Conservation (phyloP, 257 asterid species). For the Cinchona pubescens region DNA sequence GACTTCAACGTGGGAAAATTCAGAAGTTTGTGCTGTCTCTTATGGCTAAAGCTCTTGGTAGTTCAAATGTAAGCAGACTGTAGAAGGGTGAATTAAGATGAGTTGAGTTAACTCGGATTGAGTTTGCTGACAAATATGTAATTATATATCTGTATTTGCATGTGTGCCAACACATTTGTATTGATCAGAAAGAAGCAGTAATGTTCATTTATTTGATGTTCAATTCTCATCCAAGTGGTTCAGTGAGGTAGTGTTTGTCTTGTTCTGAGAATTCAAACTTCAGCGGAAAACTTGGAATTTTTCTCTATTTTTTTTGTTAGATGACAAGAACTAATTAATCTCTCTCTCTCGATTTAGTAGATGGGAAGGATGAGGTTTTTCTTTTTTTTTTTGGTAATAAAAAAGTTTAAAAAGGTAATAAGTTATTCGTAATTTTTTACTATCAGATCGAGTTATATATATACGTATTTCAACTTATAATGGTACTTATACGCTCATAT, state of each 20-base stretch:
- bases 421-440: too few relatives aligned
- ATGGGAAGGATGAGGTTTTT: neutral
- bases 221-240: neutral
- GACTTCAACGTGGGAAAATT: slow-evolving; percentile 75
- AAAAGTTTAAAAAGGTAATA: too few relatives aligned
- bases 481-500: too few relatives aligned
- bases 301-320: too few relatives aligned
- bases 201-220: too few relatives aligned
- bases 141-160: neutral
- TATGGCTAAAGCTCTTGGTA: slow-evolving; percentile 46
- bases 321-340: too few relatives aligned
- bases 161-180: neutral
- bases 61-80: slow-evolving; percentile 35
- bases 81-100: neutral
- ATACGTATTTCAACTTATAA: too few relatives aligned
- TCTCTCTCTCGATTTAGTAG: neutral
- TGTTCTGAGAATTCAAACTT: neutral
- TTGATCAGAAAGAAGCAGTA: neutral
- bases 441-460: too few relatives aligned
- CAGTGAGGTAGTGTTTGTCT: neutral
- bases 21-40: slow-evolving; percentile 68
- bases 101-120: neutral
- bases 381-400: neutral
- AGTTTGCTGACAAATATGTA: neutral
- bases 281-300: neutral